These are phyloP conservation scores for Nepenthes mirabilis DNA, from an alignment of 148 eudicot species.

Conservation along the genomic window DNA sequence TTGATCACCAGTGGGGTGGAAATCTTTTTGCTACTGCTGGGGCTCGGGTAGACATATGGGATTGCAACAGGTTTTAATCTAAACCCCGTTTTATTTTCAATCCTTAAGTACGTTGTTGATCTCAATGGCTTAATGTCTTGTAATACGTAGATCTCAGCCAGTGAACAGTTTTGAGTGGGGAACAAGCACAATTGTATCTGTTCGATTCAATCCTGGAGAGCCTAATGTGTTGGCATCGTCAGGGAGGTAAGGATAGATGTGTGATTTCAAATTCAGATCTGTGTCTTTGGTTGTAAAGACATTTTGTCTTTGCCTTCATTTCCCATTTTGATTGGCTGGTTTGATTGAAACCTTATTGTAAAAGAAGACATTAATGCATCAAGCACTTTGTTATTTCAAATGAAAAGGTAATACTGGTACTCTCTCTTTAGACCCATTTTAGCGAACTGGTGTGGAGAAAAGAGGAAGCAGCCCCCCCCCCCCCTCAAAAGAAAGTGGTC, in stretches of 20 bases:
- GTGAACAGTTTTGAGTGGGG: slow-evolving; percentile 92
- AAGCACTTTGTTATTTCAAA: no score
- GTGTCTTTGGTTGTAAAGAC: background rate
- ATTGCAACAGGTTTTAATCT: slow-evolving; percentile 66
- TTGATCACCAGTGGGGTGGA: slow-evolving; percentile 93
- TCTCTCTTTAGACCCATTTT: no score
- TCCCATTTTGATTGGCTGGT: background rate
- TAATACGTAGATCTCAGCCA: slow-evolving; percentile 71
- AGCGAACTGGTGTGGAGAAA: no score
- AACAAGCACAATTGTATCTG: slow-evolving; percentile 66
- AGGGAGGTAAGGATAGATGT: slow-evolving; percentile 38
- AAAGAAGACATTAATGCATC: no score
- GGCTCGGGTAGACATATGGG: slow-evolving; percentile 95
- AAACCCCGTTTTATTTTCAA: background rate
- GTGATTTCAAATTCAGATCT: background rate
- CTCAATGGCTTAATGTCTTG: slow-evolving; percentile 3
- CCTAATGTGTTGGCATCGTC: slow-evolving; percentile 83
- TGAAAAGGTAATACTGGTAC: no score
- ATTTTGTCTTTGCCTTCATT: background rate
- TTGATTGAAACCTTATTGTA: no score
- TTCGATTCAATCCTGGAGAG: slow-evolving; percentile 91
- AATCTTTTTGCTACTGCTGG: slow-evolving; percentile 92
- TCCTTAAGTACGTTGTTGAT: background rate
- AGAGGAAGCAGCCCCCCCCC: no score
- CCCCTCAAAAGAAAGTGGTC: no score